Evolutionary conservation across 2,329 filamentous ascomycete genomes (phyloP).

Genomic region (Beauveria pseudobassiana): DNA sequence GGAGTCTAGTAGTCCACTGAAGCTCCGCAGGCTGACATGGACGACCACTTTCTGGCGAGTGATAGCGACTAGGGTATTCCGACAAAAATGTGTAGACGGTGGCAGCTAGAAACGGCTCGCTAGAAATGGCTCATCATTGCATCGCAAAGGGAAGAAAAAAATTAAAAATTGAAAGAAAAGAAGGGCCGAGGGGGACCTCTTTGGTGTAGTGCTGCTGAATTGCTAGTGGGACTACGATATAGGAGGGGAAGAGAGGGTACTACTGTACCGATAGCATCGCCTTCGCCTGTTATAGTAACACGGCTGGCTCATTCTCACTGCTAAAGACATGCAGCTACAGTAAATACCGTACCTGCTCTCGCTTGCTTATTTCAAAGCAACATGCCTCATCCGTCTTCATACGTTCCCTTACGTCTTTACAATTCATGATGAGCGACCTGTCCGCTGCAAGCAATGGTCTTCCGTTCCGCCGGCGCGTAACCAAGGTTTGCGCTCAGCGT

Average conservation of each 20-base stretch:
- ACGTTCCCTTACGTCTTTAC: neutral
- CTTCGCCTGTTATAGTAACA: neutral
- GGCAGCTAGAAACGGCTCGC: neutral
- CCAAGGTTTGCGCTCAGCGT: neutral
- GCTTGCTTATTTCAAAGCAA: neutral
- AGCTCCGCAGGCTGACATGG: neutral
- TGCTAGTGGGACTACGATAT: neutral
- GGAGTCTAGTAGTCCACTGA: neutral
- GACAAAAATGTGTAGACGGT: neutral
- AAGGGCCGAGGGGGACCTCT: neutral
- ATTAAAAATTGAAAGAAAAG: neutral
- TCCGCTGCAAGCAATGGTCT: neutral
- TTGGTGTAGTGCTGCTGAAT: neutral
- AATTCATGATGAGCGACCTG: neutral
- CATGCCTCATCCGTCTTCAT: neutral
- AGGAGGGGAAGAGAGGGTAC: neutral
- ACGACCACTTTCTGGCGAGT: neutral
- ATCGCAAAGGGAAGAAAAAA: neutral
- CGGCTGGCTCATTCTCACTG: neutral
- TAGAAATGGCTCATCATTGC: neutral
- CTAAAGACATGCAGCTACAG: neutral
- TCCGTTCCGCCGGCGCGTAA: neutral
- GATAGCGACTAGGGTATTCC: neutral
- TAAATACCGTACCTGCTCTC: neutral
- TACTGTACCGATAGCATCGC: neutral